Evolutionary conservation across 805 yeast species (phyloP), one percentile per base, ranked within the genome.

Genomic region (Ogataea minuta): DNA sequence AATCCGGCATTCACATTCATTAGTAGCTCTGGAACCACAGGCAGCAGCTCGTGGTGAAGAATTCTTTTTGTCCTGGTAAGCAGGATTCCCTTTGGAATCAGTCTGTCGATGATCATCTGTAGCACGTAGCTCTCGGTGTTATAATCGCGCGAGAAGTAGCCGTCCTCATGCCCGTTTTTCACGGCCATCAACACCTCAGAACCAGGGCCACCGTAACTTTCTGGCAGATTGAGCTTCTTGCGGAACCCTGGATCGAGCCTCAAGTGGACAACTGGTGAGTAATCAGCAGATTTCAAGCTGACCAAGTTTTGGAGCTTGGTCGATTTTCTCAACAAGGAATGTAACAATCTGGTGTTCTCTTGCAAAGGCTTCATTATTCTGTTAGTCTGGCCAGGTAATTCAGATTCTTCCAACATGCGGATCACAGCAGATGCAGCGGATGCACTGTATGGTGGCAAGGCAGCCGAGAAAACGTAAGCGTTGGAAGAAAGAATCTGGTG

Each of bases 381-480:
- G 21, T 55, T 60, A 1, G 71, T 61, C 17, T 62, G 52, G 3
- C 74, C 77, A 21, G 46, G 46, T 2, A 44, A 28, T 21, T 56
- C 56, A 27, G 57, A 50, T 17, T 63, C 49, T 27, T 68, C 71
- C 46, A 87, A 66, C 28, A 77, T 60, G 11, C 67, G 55, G 28
- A 87, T 67, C 31, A 49, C 57, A 15, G 63, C 45, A 1, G 85
- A 74, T 1, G 75, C 76, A 2, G 81, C 79, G 41, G 68, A 73
- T 1, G 95, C 95, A 29, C 88, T 76, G 63, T 84, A 91, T 16
- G 97, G 95, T 9, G 99, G 98, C 59, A 91, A 75, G 1, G 96
- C 77, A 6, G 99, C 99, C 54, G 95, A 84, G 61, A 87, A 93
- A 45, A 93, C 93, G 59, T 88, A 93, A 3, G 96, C 96, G 49